These are phyloP conservation scores for Aspergillus sp. DNA, from an alignment of 2,329 filamentous ascomycete genomes.

Conservation along the genomic window DNA sequence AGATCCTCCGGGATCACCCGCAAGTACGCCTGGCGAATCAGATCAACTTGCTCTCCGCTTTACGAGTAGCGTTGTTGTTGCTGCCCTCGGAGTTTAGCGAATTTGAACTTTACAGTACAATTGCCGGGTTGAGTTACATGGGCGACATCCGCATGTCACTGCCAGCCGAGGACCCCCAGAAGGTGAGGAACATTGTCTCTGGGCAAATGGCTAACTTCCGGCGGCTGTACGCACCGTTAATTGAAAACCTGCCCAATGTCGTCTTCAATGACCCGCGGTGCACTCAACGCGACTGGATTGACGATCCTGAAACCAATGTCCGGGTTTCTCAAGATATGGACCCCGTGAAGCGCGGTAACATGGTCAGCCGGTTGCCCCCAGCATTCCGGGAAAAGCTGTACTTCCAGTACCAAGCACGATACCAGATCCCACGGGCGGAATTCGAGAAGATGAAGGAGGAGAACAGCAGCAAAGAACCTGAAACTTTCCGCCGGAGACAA, in stretches of 20 bases:
- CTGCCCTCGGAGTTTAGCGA: constrained; percentile 81
- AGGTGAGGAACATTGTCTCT: constrained; percentile 88
- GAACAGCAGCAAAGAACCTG: constrained; percentile 59
- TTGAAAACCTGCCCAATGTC: constrained; percentile 85
- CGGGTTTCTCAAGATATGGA: constrained; percentile 85
- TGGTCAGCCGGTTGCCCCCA: constrained; percentile 85
- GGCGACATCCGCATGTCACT: constrained; percentile 94
- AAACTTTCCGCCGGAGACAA: constrained; percentile 63
- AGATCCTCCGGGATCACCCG: constrained; percentile 91
- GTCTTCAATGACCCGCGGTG: constrained; percentile 62
- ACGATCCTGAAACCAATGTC: constrained; percentile 58
- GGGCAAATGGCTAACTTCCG: constrained; percentile 90
- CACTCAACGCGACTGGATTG: constrained; percentile 55
- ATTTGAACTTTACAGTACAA: constrained; percentile 78
- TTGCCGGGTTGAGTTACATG: constrained; percentile 86
- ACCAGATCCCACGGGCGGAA: constrained; percentile 72
- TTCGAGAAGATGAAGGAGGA: constrained; percentile 79
- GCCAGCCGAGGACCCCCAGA: constrained; percentile 81
- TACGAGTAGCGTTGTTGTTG: constrained; percentile 81
- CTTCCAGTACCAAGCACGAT: constrained; percentile 90
- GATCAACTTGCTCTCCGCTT: constrained; percentile 84
- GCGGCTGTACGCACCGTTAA: constrained; percentile 79
- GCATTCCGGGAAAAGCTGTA: constrained; percentile 84
- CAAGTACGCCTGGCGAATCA: constrained; percentile 90
- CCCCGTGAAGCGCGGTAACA: constrained; percentile 81